Conservation (phyloP, 2,329 filamentous ascomycete genomes). For the Conoideocrella luteorostrata region DNA sequence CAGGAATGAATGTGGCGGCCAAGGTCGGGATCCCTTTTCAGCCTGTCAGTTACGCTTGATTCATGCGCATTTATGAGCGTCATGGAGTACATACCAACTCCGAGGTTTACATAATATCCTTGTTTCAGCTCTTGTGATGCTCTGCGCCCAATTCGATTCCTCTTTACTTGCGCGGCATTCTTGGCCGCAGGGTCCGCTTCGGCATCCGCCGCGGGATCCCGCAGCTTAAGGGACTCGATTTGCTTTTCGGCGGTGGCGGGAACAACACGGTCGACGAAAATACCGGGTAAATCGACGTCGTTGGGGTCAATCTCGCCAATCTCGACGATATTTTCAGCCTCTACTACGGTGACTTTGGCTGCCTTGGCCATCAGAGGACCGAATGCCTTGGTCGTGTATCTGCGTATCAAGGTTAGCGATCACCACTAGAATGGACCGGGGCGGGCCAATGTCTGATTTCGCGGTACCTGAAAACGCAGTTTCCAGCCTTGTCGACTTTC, state of each 20-base stretch:
- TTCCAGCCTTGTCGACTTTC: slow-evolving; percentile 70
- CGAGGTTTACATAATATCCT: slow-evolving; percentile 74
- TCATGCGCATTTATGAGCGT: neutral
- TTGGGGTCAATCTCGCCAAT: slow-evolving; percentile 66
- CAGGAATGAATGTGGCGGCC: slow-evolving; percentile 68
- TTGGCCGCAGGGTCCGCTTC: slow-evolving; percentile 30
- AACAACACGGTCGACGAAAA: slow-evolving; percentile 77
- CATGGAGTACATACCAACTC: slow-evolving; percentile 44
- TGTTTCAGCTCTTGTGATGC: slow-evolving; percentile 77
- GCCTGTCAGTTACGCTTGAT: neutral
- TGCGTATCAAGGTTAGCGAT: slow-evolving; percentile 16
- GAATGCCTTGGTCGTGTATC: slow-evolving; percentile 69
- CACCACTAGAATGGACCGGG: too few relatives aligned
- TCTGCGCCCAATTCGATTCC: slow-evolving; percentile 67
- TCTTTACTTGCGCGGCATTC: slow-evolving; percentile 43
- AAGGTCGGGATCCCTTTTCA: slow-evolving; percentile 69
- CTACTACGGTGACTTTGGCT: slow-evolving; percentile 70
- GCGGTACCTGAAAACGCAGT: slow-evolving; percentile 65
- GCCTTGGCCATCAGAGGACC: slow-evolving; percentile 76
- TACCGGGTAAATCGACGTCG: slow-evolving; percentile 71
- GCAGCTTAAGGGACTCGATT: slow-evolving; percentile 62
- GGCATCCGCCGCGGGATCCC: slow-evolving; percentile 32
- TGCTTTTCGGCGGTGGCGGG: slow-evolving; percentile 64
- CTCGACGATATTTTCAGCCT: slow-evolving; percentile 78
- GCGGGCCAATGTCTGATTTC: too few relatives aligned